These are phyloP conservation scores for Colletotrichum incanum DNA, from an alignment of 2,329 filamentous ascomycete genomes.

Conservation along the genomic window DNA sequence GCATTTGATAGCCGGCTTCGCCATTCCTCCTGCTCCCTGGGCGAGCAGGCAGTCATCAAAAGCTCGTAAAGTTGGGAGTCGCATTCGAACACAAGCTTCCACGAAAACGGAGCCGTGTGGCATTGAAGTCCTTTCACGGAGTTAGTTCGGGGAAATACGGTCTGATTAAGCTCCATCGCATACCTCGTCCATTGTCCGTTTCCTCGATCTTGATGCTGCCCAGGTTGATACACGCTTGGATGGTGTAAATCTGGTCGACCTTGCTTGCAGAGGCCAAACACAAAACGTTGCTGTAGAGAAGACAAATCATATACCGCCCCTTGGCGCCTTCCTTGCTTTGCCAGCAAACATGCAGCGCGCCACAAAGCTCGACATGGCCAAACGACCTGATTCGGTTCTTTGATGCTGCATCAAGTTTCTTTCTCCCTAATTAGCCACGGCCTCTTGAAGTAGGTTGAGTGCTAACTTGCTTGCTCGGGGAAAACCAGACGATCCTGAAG, in stretches of 20 bases:
- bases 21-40: conserved; percentile 87
- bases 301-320: conserved; percentile 87
- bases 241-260: conserved; percentile 77
- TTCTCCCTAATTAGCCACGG: conserved; percentile 9
- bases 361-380: conserved; percentile 86
- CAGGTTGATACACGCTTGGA: conserved; percentile 82
- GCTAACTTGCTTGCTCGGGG: conserved; percentile 74
- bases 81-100: conserved; percentile 91
- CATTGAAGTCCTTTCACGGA: conserved; percentile 82
- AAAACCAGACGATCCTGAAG: conserved; percentile 88
- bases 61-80: conserved; percentile 85
- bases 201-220: conserved; percentile 78
- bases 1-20: conserved; percentile 74
- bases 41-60: conserved; percentile 88
- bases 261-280: conserved; percentile 80
- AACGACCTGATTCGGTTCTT: conserved; percentile 82
- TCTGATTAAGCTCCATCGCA: conserved; percentile 45
- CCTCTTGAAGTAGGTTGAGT: background rate
- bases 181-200: conserved; percentile 82
- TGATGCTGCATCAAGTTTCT: conserved; percentile 68
- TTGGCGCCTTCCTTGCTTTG: conserved; percentile 77
- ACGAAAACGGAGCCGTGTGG: conserved; percentile 87
- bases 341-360: conserved; percentile 87
- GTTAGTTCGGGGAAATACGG: conserved; percentile 42
- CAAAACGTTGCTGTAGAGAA: conserved; percentile 86